Conservation (phyloP, 257 asterid genomes). For the Lycium barbarum region DNA sequence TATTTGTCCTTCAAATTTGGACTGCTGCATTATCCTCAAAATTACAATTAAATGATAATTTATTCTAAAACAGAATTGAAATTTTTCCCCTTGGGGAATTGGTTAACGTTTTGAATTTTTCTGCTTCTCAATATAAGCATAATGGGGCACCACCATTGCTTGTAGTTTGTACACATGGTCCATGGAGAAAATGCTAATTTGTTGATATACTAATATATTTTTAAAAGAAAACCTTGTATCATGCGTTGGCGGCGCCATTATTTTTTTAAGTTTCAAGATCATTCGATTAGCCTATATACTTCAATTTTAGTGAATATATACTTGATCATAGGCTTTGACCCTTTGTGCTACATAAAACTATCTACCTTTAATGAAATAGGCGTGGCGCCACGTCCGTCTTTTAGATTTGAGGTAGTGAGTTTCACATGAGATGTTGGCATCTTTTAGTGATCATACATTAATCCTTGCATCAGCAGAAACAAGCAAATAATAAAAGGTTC, state of each 20-base stretch:
- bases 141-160: conserved; percentile 26
- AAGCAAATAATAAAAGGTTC: background rate
- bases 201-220: background rate
- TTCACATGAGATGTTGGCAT: conserved; percentile 25
- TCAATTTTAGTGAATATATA: background rate
- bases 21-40: background rate
- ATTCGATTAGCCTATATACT: background rate
- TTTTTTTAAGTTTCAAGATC: background rate
- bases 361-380: background rate
- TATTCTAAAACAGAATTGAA: background rate
- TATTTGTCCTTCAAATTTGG: conserved; percentile 2
- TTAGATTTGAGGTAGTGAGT: background rate
- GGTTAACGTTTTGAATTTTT: background rate
- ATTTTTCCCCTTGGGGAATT: background rate
- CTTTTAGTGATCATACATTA: background rate
- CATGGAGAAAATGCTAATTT: background rate
- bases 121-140: background rate
- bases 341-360: background rate
- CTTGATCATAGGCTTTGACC: background rate
- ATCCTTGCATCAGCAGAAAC: background rate
- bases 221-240: conserved; percentile 26
- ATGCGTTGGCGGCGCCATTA: conserved; percentile 37
- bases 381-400: conserved; percentile 25
- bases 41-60: background rate
- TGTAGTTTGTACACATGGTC: background rate